Evolutionary conservation across 1,284 basidiomycete species (phyloP).

Genomic region (Inonotus hispidus): DNA sequence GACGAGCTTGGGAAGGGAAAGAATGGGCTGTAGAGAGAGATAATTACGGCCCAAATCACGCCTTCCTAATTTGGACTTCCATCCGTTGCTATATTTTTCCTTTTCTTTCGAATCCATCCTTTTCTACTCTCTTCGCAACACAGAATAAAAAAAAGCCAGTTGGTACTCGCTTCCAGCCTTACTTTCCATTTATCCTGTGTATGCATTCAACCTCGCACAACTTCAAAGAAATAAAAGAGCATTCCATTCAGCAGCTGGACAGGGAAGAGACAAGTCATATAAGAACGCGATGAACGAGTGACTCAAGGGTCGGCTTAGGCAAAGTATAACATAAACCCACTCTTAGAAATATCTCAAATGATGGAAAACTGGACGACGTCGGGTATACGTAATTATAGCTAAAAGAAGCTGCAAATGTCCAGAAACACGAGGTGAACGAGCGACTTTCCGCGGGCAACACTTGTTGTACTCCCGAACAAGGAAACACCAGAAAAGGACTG

Average conservation of each 20-base stretch:
- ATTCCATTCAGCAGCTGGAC: constrained; percentile 4
- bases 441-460: neutral
- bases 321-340: constrained; percentile 10
- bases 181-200: neutral
- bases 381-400: constrained; percentile 13
- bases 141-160: no score
- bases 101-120: constrained; percentile 1
- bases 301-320: constrained; percentile 9
- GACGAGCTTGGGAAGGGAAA: neutral
- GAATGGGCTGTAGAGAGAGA: neutral
- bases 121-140: neutral
- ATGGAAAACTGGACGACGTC: neutral
- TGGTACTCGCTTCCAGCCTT: neutral
- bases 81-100: neutral
- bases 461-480: neutral
- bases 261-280: constrained; percentile 4
- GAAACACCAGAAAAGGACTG: constrained; percentile 4
- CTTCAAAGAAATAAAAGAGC: neutral
- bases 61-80: neutral
- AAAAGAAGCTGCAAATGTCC: constrained; percentile 5
- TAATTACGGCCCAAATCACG: neutral
- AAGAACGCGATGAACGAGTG: constrained; percentile 13
- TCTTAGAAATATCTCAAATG: constrained; percentile 3
- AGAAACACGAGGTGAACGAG: constrained; percentile 6
- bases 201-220: neutral